Evolutionary conservation across 2,329 filamentous ascomycete genomes (phyloP).

Genomic region (Diaporthe australafricana): DNA sequence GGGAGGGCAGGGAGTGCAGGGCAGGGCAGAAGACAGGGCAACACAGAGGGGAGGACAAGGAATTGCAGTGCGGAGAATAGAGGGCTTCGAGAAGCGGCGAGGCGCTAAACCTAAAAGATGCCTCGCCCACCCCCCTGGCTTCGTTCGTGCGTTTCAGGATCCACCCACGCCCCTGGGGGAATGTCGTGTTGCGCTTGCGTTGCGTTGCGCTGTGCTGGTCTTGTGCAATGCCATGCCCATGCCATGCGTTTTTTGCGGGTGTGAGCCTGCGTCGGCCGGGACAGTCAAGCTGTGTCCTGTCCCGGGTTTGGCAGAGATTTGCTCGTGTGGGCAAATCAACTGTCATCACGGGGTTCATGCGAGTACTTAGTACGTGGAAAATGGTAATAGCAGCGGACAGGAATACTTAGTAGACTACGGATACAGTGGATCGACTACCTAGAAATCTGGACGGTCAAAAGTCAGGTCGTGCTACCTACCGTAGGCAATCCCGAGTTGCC

Average conservation of each 20-base stretch:
- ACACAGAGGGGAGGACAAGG: conserved; percentile 4
- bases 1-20: neutral
- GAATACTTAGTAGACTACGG: neutral
- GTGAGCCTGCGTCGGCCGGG: conserved; percentile 28
- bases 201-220: conserved; percentile 11
- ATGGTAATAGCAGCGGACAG: conserved; percentile 19
- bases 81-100: conserved; percentile 37
- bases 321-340: neutral
- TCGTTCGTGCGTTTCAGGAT: conserved; percentile 35
- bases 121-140: conserved; percentile 3
- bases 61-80: conserved; percentile 33
- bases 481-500: no score
- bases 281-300: neutral
- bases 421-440: no score
- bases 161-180: conserved; percentile 27
- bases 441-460: no score
- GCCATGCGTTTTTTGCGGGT: neutral
- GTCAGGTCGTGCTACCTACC: no score
- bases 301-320: neutral
- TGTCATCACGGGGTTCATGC: conserved; percentile 28
- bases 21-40: neutral
- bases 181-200: conserved; percentile 21
- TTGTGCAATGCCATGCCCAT: neutral
- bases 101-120: conserved; percentile 33
- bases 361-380: neutral